A percentile compares a stretch with the other conserved stretches of the same genome.
phyloP scores from a whole-genome alignment of 2,329 filamentous ascomycete genomes.

The Fusarium mangiferae region DNA sequence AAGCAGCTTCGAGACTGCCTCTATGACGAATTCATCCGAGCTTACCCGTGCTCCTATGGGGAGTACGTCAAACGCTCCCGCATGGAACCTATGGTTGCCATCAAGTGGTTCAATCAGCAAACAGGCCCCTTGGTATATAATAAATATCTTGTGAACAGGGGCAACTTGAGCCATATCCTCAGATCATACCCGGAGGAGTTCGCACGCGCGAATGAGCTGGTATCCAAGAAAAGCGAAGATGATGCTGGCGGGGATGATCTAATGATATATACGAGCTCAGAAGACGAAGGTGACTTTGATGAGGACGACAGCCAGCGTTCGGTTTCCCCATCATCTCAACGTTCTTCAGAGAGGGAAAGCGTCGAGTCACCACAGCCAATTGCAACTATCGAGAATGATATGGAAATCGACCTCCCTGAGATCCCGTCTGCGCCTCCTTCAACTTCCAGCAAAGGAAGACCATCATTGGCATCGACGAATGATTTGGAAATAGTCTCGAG shows the following conservation, averaged over 20 bases:
- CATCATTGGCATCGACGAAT: background rate
- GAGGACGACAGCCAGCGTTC: background rate
- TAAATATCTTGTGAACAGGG: constrained; percentile 48
- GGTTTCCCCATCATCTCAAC: background rate
- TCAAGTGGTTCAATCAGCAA: constrained; percentile 55
- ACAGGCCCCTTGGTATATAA: constrained; percentile 35
- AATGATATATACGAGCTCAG: constrained; percentile 33
- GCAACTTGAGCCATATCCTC: constrained; percentile 50
- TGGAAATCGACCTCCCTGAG: constrained; percentile 28
- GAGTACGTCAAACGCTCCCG: constrained; percentile 50
- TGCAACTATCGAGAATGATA: constrained; percentile 15
- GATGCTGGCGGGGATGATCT: constrained; percentile 3
- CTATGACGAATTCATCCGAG: constrained; percentile 64
- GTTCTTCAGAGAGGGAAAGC: background rate
- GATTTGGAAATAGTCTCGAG: background rate
- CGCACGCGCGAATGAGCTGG: constrained; percentile 22
- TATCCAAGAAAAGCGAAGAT: constrained; percentile 11
- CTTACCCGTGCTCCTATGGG: constrained; percentile 55
- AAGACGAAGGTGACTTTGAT: constrained; percentile 5
- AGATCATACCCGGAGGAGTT: constrained; percentile 49
- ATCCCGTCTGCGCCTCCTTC: background rate
- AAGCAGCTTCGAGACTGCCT: constrained; percentile 54
- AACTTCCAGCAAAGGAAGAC: background rate
- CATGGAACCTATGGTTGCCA: constrained; percentile 48
- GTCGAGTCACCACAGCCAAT: background rate